Conservation (phyloP, 805 yeast species). For the Wickerhamiella spandovensis region DNA sequence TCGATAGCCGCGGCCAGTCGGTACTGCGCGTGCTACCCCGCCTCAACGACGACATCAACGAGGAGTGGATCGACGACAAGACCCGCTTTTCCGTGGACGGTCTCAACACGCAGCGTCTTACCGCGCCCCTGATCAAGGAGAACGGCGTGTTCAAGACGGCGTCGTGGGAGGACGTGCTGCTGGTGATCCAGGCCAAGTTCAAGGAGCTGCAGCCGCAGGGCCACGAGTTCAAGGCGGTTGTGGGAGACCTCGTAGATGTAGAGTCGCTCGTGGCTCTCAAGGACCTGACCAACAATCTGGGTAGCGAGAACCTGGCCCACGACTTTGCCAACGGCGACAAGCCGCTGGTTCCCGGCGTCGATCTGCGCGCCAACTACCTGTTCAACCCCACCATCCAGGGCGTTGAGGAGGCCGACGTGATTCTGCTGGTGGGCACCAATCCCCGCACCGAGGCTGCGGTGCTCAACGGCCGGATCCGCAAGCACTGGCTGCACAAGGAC, state of each 20-base stretch:
- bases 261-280: constrained; percentile 73
- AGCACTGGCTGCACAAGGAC: constrained; percentile 60
- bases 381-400: constrained; percentile 73
- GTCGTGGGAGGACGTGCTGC: constrained; percentile 78
- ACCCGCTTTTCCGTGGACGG: constrained; percentile 79
- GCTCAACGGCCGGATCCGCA: constrained; percentile 69
- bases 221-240: constrained; percentile 65
- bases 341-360: constrained; percentile 55
- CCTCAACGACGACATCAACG: constrained; percentile 73
- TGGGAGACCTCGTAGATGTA: constrained; percentile 72
- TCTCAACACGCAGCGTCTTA: constrained; percentile 70
- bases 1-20: constrained; percentile 76
- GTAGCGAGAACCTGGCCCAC: constrained; percentile 67
- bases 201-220: constrained; percentile 42
- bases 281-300: constrained; percentile 62
- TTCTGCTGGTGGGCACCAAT: constrained; percentile 70
- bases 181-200: constrained; percentile 52
- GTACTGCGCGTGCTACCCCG: constrained; percentile 81
- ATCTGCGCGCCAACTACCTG: constrained; percentile 62
- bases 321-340: constrained; percentile 47
- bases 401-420: constrained; percentile 70
- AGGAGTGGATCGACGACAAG: constrained; percentile 87
- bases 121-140: constrained; percentile 61
- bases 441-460: constrained; percentile 88
- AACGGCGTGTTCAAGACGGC: constrained; percentile 60